These are phyloP conservation scores for Eucalyptus viminalis DNA, from an alignment of 345 rosid species.

Conservation along the genomic window DNA sequence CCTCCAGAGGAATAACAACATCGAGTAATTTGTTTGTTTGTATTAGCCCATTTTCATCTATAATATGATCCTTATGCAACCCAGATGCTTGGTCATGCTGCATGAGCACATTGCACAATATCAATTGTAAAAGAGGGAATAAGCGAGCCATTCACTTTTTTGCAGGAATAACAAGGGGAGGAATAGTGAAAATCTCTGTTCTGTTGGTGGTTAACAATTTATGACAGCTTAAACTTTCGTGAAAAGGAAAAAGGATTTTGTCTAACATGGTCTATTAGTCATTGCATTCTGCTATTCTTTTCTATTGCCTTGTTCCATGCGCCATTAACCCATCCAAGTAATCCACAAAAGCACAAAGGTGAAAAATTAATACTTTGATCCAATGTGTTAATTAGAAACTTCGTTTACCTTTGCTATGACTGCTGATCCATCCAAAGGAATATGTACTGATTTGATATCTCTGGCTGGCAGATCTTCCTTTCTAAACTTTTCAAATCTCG, in stretches of 20 bases:
- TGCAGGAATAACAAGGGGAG: neutral
- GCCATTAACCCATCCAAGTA: neutral
- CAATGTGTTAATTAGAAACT: neutral
- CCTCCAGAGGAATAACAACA: neutral
- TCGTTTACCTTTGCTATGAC: neutral
- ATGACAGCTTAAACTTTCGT: neutral
- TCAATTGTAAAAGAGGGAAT: neutral
- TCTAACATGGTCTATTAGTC: neutral
- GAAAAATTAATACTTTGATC: neutral
- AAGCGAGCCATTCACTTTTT: neutral
- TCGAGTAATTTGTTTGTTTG: neutral
- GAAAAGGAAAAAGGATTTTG: neutral
- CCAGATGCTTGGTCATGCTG: neutral
- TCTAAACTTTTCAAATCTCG: neutral
- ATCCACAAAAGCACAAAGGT: neutral
- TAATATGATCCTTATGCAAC: neutral
- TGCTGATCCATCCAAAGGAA: neutral
- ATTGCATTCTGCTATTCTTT: neutral
- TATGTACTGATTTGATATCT: neutral
- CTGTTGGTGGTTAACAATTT: neutral
- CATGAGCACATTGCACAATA: neutral
- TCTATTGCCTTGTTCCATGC: neutral
- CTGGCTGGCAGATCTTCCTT: neutral
- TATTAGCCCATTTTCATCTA: neutral
- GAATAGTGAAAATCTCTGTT: neutral